Base-by-base conservation (phyloP, 148 eudicot species). In the Rhododendron henanense region DNA sequence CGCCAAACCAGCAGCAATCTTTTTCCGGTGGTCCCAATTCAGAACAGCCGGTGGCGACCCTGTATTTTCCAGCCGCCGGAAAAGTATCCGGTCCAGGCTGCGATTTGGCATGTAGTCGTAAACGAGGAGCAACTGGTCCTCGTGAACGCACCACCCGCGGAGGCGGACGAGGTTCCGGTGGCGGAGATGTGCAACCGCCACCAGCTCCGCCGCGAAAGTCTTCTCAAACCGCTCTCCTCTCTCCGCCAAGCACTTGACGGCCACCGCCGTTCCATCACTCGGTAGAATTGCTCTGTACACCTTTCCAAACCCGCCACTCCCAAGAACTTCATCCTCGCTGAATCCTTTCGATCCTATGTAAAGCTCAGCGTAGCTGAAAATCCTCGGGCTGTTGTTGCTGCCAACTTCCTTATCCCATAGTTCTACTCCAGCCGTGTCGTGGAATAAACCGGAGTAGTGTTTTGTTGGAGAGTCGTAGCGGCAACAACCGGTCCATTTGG, bases 71-170 rank as follows among this genome's bases (percentile, higher is more conserved):
- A 31, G 77, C 41, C 84, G 50, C 48, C 86, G 85, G 79, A 97
- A 97, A 3, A 97, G 91, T 16, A 94, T 80, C 84, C 93, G 76
- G 89, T 97, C 99, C 2, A 97, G 96, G 91, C 99, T 97, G 4
- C 94, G 88, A 75, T 97, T 95, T 0, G 98, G 98, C 98, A 97
- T 97, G 91, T 97, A 97, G 75, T 97, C 99, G 67, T 97, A 97
- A 1, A 97, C 99, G 15, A 97, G 94, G 8, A 95, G 87, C 67
- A 97, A 83, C 85, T 91, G 89, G 81, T 90, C 92, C 11, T 95
- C 95, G 13, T 97, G 96, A 5, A 94, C 91, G 65, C 98, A 97
- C 99, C 99, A 97, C 23, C 99, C 99, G 16, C 98, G 90, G 23
- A 97, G 93, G 87, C 95, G 89, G 15, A 97, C 99, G 14, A 97